These are phyloP conservation scores for Penicillium sclerotigenum DNA, from an alignment of 2,329 filamentous ascomycete species.

Conservation along the genomic window DNA sequence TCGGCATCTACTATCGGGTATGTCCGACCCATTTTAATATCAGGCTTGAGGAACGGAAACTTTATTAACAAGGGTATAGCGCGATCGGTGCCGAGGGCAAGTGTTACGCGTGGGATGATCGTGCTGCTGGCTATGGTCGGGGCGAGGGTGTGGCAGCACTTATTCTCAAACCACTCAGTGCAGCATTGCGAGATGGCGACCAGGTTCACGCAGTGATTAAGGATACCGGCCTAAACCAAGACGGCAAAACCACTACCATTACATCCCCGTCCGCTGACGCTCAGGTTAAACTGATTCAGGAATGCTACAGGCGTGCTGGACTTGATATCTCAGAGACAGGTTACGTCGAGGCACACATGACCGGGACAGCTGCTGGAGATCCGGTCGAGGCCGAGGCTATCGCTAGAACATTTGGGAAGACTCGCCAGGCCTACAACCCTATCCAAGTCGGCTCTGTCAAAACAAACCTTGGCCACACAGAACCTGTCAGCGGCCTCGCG, in stretches of 20 bases:
- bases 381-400: not conserved
- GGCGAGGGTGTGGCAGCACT: not conserved
- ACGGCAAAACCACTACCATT: constrained; percentile 1
- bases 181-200: not conserved
- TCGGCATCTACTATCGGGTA: not conserved
- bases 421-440: too few relatives aligned
- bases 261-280: not conserved
- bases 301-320: not conserved
- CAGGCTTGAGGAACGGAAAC: too few relatives aligned
- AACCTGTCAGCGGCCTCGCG: not conserved
- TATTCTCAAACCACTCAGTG: not conserved
- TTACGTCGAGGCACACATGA: constrained; percentile 7
- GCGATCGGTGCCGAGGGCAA: not conserved
- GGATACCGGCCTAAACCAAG: not conserved
- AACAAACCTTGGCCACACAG: not conserved
- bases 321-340: not conserved
- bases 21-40: too few relatives aligned
- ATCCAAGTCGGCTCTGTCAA: not conserved
- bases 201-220: not conserved
- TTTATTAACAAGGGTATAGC: too few relatives aligned
- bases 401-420: not conserved
- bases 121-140: not conserved
- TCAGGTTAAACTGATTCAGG: not conserved
- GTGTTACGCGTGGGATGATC: not conserved
- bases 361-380: constrained; percentile 6